These are phyloP conservation scores for Picocystis sp. DNA, from an alignment of 163 green algal genomes.

Conservation along the genomic window DNA sequence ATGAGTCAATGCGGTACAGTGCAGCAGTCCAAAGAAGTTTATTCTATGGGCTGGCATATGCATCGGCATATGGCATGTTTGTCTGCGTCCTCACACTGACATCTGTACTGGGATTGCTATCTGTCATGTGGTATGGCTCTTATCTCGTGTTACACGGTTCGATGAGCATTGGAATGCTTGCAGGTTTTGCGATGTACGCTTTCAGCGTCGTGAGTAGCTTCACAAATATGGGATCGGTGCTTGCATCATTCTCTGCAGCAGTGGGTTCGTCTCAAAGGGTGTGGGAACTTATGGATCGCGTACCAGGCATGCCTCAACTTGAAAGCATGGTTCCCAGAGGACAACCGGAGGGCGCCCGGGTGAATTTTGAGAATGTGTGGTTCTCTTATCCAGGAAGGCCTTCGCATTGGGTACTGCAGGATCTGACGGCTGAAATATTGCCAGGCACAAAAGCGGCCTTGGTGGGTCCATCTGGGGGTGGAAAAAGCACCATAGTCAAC, in stretches of 20 bases:
- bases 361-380: slow-evolving; percentile 4
- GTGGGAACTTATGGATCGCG: slow-evolving; percentile 5
- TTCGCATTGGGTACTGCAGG: neutral
- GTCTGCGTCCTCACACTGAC: slow-evolving; percentile 10
- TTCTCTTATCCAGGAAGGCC: slow-evolving; percentile 3
- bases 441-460: slow-evolving; percentile 38
- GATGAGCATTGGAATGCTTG: slow-evolving; percentile 13
- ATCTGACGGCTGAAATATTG: slow-evolving; percentile 21
- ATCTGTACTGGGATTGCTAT: slow-evolving; percentile 9
- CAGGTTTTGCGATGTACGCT: slow-evolving; percentile 18
- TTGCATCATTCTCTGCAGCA: slow-evolving; percentile 1
- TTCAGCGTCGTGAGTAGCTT: slow-evolving; percentile 6
- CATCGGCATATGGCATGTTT: slow-evolving; percentile 8
- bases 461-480: slow-evolving; percentile 30
- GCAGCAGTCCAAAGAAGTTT: slow-evolving; percentile 13
- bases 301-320: neutral
- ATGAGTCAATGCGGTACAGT: slow-evolving; percentile 12
- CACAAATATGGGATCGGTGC: neutral
- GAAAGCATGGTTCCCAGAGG: too few relatives aligned
- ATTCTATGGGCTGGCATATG: slow-evolving; percentile 10
- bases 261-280: slow-evolving; percentile 2
- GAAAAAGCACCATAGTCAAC: slow-evolving; percentile 52
- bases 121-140: slow-evolving; percentile 18
- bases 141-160: slow-evolving; percentile 11
- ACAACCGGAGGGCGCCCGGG: too few relatives aligned